A percentile compares a stretch with the other conserved stretches of the same genome.
Evolutionary conservation across 2,329 filamentous ascomycete genomes (phyloP).

Genomic region (Apiospora sp.): DNA sequence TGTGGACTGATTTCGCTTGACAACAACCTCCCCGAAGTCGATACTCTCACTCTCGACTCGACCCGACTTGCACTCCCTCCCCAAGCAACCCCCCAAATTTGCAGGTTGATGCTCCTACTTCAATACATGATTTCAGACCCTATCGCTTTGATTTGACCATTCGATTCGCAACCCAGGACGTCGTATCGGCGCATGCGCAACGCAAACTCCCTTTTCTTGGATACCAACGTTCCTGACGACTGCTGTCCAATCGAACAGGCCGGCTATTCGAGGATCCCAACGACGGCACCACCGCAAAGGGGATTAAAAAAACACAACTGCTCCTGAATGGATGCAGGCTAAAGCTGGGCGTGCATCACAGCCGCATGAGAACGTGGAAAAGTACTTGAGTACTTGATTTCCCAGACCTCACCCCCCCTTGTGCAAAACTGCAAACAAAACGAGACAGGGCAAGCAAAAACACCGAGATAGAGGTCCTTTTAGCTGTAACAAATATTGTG

Average conservation of each 20-base stretch:
- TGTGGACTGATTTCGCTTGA: constrained; percentile 21
- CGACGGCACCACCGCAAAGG: constrained; percentile 9
- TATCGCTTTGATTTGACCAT: background rate
- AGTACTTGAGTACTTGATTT: constrained; percentile 22
- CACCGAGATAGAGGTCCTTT: constrained; percentile 3
- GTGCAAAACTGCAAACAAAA: constrained; percentile 16
- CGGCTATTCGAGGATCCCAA: constrained; percentile 17
- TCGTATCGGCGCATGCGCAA: constrained; percentile 10
- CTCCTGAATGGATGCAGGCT: constrained; percentile 24
- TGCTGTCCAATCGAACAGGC: constrained; percentile 10
- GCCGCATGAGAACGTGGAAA: constrained; percentile 24
- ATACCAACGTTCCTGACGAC: constrained; percentile 11
- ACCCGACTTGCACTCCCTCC: constrained; percentile 8
- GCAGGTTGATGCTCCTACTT: background rate
- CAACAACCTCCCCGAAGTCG: constrained; percentile 4
- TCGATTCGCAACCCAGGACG: background rate
- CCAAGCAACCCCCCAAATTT: background rate
- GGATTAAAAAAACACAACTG: constrained; percentile 7
- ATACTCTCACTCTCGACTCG: constrained; percentile 13
- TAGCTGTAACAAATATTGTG: constrained; percentile 18
- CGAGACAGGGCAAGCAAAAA: constrained; percentile 17
- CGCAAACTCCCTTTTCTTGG: background rate
- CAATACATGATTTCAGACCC: background rate
- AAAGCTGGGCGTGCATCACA: constrained; percentile 25
- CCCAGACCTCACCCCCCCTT: constrained; percentile 8